Base-by-base conservation (phyloP, 1,284 basidiomycete species). In the Microbotryum silenes-acaulis region DNA sequence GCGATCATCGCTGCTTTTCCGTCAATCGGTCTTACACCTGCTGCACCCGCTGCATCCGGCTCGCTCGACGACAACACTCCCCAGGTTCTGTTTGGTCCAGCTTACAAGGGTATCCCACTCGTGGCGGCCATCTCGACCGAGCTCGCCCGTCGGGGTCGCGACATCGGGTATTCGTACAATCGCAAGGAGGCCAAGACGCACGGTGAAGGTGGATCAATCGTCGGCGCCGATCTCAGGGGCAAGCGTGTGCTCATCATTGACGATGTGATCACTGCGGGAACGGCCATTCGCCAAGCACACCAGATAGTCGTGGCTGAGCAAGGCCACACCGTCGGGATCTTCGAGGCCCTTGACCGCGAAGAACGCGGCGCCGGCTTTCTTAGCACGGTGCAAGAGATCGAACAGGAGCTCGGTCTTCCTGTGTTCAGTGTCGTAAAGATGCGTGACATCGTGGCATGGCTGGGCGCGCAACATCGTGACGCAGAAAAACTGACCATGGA, bases 71-170 rank as follows among this genome's bases (percentile, higher is more conserved):
- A 80, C 57, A 42, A 42, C 37, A 42, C 9, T 42, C 96, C 97
- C 71, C 91, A 96, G 71, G 83, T 97, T 50, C 81, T 97, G 33
- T 97, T 97, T 72, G 96, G 94, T 0, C 96, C 94, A 0, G 94
- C 96, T 4, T 98, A 98, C 81, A 98, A 98, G 78, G 94, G 92
- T 48, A 98, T 98, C 72, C 85, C 94, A 0, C 84, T 99, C 54
- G 93, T 91, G 0, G 88, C 94, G 0, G 84, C 88, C 52, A 92
- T 93, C 1, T 81, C 89, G 3, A 81, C 96, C 29, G 81, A 87
- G 37, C 80, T 98, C 44, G 71, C 74, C 20, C 61, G 72, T 23
- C 81, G 85, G 64, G 77, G 79, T 4, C 79, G 85, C 54, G 79
- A 85, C 52, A 83, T 92, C 33, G 88, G 88, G 0, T 90, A 89